phyloP scores from a whole-genome alignment of 257 asterid genomes.

The Ligustrum vulgare region DNA sequence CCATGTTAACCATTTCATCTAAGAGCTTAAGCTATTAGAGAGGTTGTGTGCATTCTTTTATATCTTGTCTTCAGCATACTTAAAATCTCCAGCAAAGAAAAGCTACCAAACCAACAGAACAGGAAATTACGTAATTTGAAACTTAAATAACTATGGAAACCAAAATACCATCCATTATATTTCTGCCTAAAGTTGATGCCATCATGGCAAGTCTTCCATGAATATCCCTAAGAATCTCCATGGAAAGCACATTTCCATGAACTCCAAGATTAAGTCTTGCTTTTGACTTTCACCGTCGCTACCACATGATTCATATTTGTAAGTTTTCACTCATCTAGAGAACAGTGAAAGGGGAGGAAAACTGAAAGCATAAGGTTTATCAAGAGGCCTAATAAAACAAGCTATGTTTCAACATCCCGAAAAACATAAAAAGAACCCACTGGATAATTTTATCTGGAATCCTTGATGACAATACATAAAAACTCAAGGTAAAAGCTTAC shows the following conservation, averaged over 20 bases:
- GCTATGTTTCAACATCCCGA: neutral
- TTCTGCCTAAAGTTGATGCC: neutral
- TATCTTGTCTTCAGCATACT: neutral
- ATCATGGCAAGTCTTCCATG: neutral
- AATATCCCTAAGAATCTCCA: neutral
- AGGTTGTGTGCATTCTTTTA: neutral
- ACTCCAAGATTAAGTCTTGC: neutral
- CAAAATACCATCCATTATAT: neutral
- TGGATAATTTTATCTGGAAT: neutral
- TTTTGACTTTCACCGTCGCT: neutral
- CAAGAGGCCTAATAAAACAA: neutral
- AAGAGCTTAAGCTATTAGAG: neutral
- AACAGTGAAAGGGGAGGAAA: neutral
- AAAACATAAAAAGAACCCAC: neutral
- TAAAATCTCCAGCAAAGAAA: neutral
- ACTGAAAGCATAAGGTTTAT: neutral
- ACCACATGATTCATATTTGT: neutral
- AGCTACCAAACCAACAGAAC: neutral
- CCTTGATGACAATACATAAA: neutral
- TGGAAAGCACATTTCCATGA: neutral
- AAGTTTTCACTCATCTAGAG: neutral
- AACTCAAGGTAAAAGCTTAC: slow-evolving; percentile 18
- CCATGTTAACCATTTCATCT: neutral
- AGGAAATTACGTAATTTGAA: neutral
- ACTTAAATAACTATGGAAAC: neutral